A percentile compares a stretch with the other conserved stretches of the same genome.
Conservation (phyloP, 441 rosid species). For the Pelargonium myrrhifolium region DNA sequence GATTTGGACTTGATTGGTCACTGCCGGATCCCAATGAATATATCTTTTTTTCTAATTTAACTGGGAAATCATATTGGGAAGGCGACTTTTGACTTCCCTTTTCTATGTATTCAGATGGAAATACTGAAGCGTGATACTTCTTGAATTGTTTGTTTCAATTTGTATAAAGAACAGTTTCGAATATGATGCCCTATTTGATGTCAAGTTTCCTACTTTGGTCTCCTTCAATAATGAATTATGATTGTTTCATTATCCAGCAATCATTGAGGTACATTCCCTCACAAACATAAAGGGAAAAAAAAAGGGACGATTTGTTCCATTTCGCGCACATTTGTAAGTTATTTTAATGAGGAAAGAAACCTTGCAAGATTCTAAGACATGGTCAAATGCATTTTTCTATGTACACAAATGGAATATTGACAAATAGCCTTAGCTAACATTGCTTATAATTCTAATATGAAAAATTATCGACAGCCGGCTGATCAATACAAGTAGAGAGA, state of each 20-base stretch:
- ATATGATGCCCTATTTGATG: conserved; percentile 14
- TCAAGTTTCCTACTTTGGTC: conserved; percentile 5
- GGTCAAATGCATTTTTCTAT: no score
- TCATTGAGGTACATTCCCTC: no score
- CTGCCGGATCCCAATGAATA: conserved; percentile 24
- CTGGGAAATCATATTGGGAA: conserved; percentile 20
- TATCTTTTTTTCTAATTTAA: conserved; percentile 18
- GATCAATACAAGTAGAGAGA: not conserved
- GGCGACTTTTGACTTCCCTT: conserved; percentile 33
- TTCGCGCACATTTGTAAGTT: no score
- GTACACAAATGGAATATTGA: no score
- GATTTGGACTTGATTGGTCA: conserved; percentile 38
- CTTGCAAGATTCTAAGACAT: no score
- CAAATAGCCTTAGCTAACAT: no score
- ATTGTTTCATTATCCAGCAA: not conserved
- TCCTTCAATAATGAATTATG: not conserved
- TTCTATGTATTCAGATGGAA: conserved; percentile 30
- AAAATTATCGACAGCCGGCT: not conserved
- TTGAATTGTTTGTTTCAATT: conserved; percentile 40
- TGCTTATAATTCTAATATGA: no score
- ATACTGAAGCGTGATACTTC: conserved; percentile 24
- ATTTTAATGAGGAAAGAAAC: no score
- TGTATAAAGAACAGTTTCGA: conserved; percentile 38
- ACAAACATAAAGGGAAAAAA: no score
- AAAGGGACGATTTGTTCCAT: no score